Conservation (phyloP, 2,329 filamentous ascomycete genomes). For the Emmonsiellopsis sp. region DNA sequence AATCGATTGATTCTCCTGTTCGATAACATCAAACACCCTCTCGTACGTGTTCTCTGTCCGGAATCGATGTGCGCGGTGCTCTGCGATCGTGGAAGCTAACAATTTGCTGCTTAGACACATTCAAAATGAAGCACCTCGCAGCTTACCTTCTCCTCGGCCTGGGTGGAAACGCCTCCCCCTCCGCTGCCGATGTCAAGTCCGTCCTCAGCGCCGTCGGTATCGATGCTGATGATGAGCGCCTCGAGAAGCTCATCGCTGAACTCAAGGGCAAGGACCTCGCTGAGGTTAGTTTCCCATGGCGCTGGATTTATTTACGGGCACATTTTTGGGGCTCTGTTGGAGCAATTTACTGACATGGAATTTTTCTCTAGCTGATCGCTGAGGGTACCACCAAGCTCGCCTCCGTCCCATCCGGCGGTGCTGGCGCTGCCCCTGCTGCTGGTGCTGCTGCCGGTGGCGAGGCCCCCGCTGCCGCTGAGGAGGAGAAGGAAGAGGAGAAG, state of each 20-base stretch:
- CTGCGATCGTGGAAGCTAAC: background rate
- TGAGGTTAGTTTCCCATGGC: slow-evolving; percentile 54
- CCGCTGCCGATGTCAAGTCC: slow-evolving; percentile 72
- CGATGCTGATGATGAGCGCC: slow-evolving; percentile 81
- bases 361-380: slow-evolving; percentile 63
- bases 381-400: slow-evolving; percentile 89
- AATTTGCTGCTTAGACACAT: slow-evolving; percentile 15
- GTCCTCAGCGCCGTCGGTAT: slow-evolving; percentile 93
- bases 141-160: slow-evolving; percentile 96
- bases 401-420: slow-evolving; percentile 89
- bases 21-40: slow-evolving; percentile 17
- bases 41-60: slow-evolving; percentile 3
- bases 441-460: slow-evolving; percentile 57
- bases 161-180: slow-evolving; percentile 83
- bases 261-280: slow-evolving; percentile 60
- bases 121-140: slow-evolving; percentile 99
- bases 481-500: slow-evolving; percentile 69
- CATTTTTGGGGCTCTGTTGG: background rate
- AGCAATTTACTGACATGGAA: slow-evolving; percentile 15
- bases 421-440: slow-evolving; percentile 55
- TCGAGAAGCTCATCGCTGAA: slow-evolving; percentile 80
- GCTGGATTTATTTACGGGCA: background rate
- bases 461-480: slow-evolving; percentile 53
- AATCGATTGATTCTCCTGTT: slow-evolving; percentile 84
- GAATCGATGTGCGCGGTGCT: background rate